Evolutionary conservation across 495 filamentous ascomycete genomes (phyloP), one percentile per base, ranked within the genome.

Genomic region (Penicillium taxi): DNA sequence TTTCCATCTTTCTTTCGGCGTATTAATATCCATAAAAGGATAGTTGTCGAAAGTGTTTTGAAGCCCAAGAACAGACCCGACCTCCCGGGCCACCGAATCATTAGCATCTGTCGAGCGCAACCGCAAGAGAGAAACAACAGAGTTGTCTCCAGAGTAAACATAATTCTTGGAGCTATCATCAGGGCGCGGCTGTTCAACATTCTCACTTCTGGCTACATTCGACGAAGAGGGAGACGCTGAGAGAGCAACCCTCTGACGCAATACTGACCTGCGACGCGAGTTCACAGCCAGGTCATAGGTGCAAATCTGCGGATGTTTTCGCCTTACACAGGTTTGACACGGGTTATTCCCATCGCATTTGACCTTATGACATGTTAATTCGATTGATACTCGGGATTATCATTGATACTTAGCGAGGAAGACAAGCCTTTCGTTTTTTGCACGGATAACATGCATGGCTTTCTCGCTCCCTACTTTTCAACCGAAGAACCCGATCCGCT

Each of bases 31-130:
- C 47, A 59, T 61, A 14, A 89, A 78, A 3, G 83, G 82, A 53
- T 86, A 89, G 20, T 74, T 80, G 14, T 73, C 73, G 14, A 66
- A 69, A 12, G 83, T 82, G 44, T 84, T 85, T 47, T 86, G 80
- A 9, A 87, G 67, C 8, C 82, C 83, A 14, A 89, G 73, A 6
- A 86, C 56, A 11, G 61, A 59, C 0, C 52, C 50, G 6, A 55
- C 45, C 6, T 64, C 58, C 0, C 47, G 48, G 6, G 55, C 49
- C 50, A 63, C 49, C 2, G 55, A 53, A 14, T 53, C 56, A 44
- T 77, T 36, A 71, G 78, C 38, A 77, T 73, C 66, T 75, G 81
- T 61, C 70, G 78, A 49, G 5, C 53, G 42, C 13, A 44, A 35
- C 4, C 56, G 58, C 28, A 62, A 36, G 2, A 62, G 57, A 2